Base-by-base conservation (phyloP, 2,329 filamentous ascomycete species). In the Thielaviopsis ethacetica region DNA sequence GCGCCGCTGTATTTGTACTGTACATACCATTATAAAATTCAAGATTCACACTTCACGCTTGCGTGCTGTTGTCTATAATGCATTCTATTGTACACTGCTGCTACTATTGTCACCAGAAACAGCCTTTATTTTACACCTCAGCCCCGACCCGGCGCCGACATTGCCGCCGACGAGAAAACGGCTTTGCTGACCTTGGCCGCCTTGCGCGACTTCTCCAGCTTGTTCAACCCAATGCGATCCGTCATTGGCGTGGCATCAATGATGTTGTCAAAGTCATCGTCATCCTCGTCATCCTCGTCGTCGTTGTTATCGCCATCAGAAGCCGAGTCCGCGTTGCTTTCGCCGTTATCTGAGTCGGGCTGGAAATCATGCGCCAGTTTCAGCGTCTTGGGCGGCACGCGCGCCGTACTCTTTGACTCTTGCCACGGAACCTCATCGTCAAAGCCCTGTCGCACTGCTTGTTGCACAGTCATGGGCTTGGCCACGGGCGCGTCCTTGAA, bases 161-260 rank as follows among this genome's bases (percentile, higher is more conserved):
- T 70, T 1, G 71, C 66, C 34, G 71, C 75, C 0, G 77, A 75
- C 1, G 76, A 78, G 62, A 80, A 81, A 0, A 76, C 77, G 62
- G 71, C 73, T 17, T 71, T 79, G 5, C 75, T 76, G 27, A 74
- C 69, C 5, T 73, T 73, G 1, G 73, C 73, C 59, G 70, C 71
- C 5, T 73, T 70, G 47, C 77, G 72, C 65, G 82, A 78, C 69
- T 76, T 81, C 62, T 82, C 77, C 50, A 83, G 68, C 68, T 73
- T 79, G 2, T 71, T 69, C 59, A 83, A 66, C 0, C 91, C 91
- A 13, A 86, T 87, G 58, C 85, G 81, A 68, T 96, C 91, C 0
- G 91, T 96, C 19, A 94, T 82, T 0, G 89, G 89, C 2, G 88
- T 91, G 0, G 93, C 91, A 65, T 91, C 83, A 67, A 96, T 95